A percentile compares a stretch with the other conserved stretches of the same genome.
phyloP scores from a whole-genome alignment of 495 filamentous ascomycete genomes.

The Sphaerosporella brunnea region DNA sequence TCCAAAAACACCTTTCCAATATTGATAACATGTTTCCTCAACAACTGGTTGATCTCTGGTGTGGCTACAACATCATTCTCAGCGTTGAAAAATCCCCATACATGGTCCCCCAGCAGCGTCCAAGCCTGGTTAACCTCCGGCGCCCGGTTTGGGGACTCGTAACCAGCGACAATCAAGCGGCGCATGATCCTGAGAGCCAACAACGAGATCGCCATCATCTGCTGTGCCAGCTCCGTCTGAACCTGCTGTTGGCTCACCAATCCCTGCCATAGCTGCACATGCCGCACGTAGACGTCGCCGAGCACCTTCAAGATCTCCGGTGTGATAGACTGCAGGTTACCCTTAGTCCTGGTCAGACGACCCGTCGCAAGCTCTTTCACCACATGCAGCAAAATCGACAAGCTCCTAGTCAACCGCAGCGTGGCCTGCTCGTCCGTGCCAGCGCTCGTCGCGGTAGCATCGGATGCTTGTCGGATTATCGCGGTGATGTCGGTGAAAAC shows the following conservation, averaged over 20 bases:
- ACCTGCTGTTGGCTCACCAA: slow-evolving; percentile 35
- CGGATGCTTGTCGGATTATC: slow-evolving; percentile 39
- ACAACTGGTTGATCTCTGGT: slow-evolving; percentile 24
- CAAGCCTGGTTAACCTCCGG: slow-evolving; percentile 59
- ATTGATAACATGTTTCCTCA: slow-evolving; percentile 77
- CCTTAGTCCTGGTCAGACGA: slow-evolving; percentile 48
- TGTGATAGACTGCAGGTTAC: slow-evolving; percentile 52
- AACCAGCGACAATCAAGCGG: slow-evolving; percentile 62
- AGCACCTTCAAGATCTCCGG: slow-evolving; percentile 67
- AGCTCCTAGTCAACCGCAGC: slow-evolving; percentile 46
- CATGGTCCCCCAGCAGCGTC: slow-evolving; percentile 28
- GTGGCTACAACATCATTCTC: slow-evolving; percentile 9
- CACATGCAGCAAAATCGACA: slow-evolving; percentile 63
- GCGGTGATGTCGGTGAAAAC: slow-evolving; percentile 41
- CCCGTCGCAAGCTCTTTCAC: slow-evolving; percentile 80
- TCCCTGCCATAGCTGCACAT: slow-evolving; percentile 49
- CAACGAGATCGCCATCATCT: slow-evolving; percentile 41
- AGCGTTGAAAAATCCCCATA: slow-evolving; percentile 19
- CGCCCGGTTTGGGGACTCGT: slow-evolving; percentile 63
- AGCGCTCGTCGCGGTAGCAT: slow-evolving; percentile 31
- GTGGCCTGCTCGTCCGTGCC: slow-evolving; percentile 12
- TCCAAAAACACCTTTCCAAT: slow-evolving; percentile 80
- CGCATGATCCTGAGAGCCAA: slow-evolving; percentile 62
- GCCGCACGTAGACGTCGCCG: slow-evolving; percentile 56
- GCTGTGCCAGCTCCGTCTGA: slow-evolving; percentile 26